phyloP scores from a whole-genome alignment of 495 filamentous ascomycete species.

The Arthonia radiata region DNA sequence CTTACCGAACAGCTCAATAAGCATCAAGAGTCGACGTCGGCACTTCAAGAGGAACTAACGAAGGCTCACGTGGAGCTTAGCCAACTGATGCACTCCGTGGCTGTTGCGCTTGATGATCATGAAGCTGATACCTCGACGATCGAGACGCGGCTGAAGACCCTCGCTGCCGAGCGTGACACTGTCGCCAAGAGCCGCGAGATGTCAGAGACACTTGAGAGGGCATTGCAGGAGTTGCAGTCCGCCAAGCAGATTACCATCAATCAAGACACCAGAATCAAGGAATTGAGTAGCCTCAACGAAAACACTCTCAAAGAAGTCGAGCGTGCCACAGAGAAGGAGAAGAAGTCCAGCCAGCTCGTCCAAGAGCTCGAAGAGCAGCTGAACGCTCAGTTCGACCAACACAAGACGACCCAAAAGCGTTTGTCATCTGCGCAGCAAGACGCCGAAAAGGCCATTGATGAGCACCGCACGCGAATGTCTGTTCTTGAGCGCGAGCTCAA shows the following conservation, averaged over 20 bases:
- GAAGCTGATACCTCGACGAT: conserved; percentile 20
- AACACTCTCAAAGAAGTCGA: conserved; percentile 24
- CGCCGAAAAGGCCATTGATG: conserved; percentile 24
- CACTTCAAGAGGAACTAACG: conserved; percentile 13
- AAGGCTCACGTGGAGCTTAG: conserved; percentile 6
- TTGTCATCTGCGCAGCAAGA: conserved; percentile 39
- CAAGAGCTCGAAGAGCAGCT: conserved; percentile 95
- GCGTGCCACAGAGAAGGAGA: conserved; percentile 32
- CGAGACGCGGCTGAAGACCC: conserved; percentile 21
- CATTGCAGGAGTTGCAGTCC: conserved; percentile 42
- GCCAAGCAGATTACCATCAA: conserved; percentile 46
- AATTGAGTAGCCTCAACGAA: conserved; percentile 14
- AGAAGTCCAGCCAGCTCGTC: conserved; percentile 72
- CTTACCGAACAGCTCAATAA: conserved; percentile 17
- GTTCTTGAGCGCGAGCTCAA: no score
- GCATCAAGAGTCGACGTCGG: conserved; percentile 2
- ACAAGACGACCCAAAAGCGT: conserved; percentile 55
- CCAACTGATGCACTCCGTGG: conserved; percentile 22
- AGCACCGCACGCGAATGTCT: no score
- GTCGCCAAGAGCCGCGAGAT: conserved; percentile 13
- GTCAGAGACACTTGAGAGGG: conserved; percentile 22
- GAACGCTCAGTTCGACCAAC: conserved; percentile 81
- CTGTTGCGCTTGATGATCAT: conserved; percentile 23
- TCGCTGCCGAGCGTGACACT: conserved; percentile 13
- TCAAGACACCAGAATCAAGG: conserved; percentile 26